Conservation (phyloP, 2,329 filamentous ascomycete species). For the Madurella mycetomatis region DNA sequence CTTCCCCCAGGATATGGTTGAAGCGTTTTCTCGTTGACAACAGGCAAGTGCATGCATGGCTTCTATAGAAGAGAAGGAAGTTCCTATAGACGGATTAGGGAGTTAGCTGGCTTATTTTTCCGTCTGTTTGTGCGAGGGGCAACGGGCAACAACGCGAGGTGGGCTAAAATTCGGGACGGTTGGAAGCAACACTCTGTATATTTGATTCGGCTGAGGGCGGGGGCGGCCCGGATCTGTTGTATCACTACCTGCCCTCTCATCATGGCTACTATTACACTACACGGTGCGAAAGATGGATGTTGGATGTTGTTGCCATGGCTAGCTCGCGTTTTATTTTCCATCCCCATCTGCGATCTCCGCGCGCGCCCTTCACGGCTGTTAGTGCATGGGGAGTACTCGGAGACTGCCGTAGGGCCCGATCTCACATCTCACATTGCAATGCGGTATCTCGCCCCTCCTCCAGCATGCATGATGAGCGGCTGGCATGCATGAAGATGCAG, state of each 20-base stretch:
- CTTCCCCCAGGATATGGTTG: conserved; percentile 7
- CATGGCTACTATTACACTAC: conserved; percentile 1
- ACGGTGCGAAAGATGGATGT: not conserved
- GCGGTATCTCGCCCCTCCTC: no score
- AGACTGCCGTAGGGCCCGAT: no score
- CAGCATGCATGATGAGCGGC: no score
- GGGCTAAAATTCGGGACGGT: conserved; percentile 2
- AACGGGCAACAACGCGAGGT: not conserved
- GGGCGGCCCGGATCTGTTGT: conserved; percentile 9
- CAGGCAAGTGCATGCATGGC: conserved; percentile 2
- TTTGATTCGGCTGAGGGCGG: conserved; percentile 1
- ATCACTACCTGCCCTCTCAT: conserved; percentile 15
- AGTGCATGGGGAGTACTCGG: no score
- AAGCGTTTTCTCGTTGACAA: conserved; percentile 6
- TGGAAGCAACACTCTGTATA: conserved; percentile 15
- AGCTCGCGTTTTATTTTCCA: no score
- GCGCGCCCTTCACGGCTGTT: no score
- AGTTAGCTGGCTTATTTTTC: conserved; percentile 3
- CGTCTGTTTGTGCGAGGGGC: not conserved
- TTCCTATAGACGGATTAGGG: conserved; percentile 15
- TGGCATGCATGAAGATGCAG: no score
- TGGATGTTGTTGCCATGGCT: not conserved
- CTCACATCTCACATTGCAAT: no score
- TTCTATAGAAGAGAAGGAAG: conserved; percentile 11
- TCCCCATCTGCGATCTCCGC: no score